A percentile compares a stretch with the other conserved stretches of the same genome.
phyloP scores from a whole-genome alignment of 169 alveolate species.

The Plasmodium ovale region DNA sequence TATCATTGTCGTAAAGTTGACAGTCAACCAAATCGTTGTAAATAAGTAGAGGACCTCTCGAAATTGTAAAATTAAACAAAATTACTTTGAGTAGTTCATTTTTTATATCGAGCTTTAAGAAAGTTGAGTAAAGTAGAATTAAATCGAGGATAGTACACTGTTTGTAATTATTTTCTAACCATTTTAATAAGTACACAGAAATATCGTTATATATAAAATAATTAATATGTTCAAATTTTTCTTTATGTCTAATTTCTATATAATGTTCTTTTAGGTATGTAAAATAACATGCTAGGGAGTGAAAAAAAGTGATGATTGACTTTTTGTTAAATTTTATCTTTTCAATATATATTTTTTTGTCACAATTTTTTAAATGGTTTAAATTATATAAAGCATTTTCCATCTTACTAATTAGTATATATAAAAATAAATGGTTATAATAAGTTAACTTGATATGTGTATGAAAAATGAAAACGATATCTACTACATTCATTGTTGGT shows the following conservation, averaged over 20 bases:
- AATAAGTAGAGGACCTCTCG: neutral
- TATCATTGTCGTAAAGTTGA: too few relatives aligned
- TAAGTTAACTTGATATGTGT: slow-evolving; percentile 51
- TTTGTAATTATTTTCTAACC: slow-evolving; percentile 6
- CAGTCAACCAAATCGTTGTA: neutral
- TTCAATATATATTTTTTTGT: neutral
- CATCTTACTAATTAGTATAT: slow-evolving; percentile 20
- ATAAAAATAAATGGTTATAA: slow-evolving; percentile 55
- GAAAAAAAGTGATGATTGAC: slow-evolving; percentile 46
- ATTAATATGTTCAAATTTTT: slow-evolving; percentile 7
- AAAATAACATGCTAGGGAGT: slow-evolving; percentile 37
- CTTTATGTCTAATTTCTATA: slow-evolving; percentile 7
- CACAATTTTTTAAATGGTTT: neutral
- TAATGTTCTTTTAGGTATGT: slow-evolving; percentile 6
- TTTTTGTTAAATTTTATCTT: slow-evolving; percentile 25
- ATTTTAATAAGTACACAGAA: neutral
- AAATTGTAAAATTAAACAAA: slow-evolving; percentile 8
- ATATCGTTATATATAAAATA: slow-evolving; percentile 15
- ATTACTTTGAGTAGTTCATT: neutral
- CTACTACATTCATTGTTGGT: slow-evolving; percentile 42
- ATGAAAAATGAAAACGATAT: slow-evolving; percentile 35
- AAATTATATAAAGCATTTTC: neutral
- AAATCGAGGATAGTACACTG: slow-evolving; percentile 2
- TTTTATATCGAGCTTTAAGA: slow-evolving; percentile 15
- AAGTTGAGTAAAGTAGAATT: slow-evolving; percentile 16